Conservation (phyloP, 2,329 filamentous ascomycete genomes). For the Aspergillus ibericus region DNA sequence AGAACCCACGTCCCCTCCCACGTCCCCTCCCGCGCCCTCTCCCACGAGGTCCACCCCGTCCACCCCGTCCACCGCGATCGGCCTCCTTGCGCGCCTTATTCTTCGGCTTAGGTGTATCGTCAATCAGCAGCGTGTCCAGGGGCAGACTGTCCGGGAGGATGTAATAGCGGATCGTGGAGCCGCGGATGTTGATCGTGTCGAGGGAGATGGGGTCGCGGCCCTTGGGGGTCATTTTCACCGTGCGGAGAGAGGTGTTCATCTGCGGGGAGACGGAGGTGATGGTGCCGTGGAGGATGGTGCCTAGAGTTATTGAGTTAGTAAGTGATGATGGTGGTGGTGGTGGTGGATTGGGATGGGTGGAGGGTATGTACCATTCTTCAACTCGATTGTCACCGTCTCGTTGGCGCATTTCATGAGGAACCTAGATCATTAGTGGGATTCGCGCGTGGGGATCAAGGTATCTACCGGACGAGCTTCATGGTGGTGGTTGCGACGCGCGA, state of each 20-base stretch:
- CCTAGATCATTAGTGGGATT: conserved; percentile 49
- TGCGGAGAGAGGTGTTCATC: conserved; percentile 96
- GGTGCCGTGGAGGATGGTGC: conserved; percentile 94
- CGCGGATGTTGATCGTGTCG: conserved; percentile 95
- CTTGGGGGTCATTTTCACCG: conserved; percentile 93
- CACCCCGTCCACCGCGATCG: conserved; percentile 52
- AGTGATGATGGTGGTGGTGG: background rate
- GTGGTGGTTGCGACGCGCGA: conserved; percentile 40
- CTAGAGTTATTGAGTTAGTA: conserved; percentile 46
- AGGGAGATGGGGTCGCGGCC: conserved; percentile 83
- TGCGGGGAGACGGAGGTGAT: conserved; percentile 95
- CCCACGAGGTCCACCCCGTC: conserved; percentile 52
- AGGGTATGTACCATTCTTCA: conserved; percentile 86
- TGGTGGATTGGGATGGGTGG: background rate
- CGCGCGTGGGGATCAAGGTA: background rate
- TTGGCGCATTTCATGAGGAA: conserved; percentile 99
- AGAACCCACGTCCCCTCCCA: conserved; percentile 22
- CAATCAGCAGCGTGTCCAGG: conserved; percentile 90
- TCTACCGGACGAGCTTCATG: conserved; percentile 94
- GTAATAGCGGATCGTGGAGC: conserved; percentile 92
- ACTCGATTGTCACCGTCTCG: conserved; percentile 96
- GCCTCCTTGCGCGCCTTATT: conserved; percentile 97
- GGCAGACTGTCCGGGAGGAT: conserved; percentile 95
- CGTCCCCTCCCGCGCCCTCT: conserved; percentile 55
- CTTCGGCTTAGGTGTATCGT: conserved; percentile 97